Evolutionary conservation across 169 alveolate genomes (phyloP).

Genomic region (Cryptosporidium tyzzeri): DNA sequence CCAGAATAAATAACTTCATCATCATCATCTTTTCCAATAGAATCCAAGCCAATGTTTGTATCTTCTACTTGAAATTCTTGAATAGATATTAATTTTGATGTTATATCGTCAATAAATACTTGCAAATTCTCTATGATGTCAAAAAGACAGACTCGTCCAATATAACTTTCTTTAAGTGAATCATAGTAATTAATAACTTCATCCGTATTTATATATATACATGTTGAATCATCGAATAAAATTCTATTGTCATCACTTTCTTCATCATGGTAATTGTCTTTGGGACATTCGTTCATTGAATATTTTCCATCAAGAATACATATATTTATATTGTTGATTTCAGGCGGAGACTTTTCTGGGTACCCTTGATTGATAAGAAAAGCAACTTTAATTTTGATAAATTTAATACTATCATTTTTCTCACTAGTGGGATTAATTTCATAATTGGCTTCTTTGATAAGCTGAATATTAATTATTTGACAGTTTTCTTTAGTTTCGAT

Average conservation of each 20-base stretch:
- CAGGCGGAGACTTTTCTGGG: constrained; percentile 43
- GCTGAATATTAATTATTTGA: constrained; percentile 8
- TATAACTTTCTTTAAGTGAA: constrained; percentile 21
- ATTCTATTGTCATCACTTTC: not conserved
- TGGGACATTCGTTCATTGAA: constrained; percentile 12
- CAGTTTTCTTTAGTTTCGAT: constrained; percentile 28
- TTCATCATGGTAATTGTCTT: constrained; percentile 5
- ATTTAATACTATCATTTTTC: constrained; percentile 1
- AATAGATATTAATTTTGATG: not conserved
- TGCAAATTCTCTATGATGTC: constrained; percentile 50
- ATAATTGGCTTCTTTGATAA: constrained; percentile 23
- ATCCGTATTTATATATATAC: constrained; percentile 8
- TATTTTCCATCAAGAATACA: constrained; percentile 37
- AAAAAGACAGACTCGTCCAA: constrained; percentile 66
- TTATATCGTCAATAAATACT: constrained; percentile 19
- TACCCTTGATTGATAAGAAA: constrained; percentile 25
- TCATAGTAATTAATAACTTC: constrained; percentile 33
- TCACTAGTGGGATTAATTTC: not conserved
- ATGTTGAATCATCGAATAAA: constrained; percentile 21
- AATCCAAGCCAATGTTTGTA: not conserved
- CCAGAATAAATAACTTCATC: constrained; percentile 28
- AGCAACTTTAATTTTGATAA: constrained; percentile 29
- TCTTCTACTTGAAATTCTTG: not conserved
- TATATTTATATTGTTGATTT: constrained; percentile 8
- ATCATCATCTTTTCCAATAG: not conserved